Evolutionary conservation across 2,329 filamentous ascomycete species (phyloP).

Genomic region (Verticillium nonalfalfae): DNA sequence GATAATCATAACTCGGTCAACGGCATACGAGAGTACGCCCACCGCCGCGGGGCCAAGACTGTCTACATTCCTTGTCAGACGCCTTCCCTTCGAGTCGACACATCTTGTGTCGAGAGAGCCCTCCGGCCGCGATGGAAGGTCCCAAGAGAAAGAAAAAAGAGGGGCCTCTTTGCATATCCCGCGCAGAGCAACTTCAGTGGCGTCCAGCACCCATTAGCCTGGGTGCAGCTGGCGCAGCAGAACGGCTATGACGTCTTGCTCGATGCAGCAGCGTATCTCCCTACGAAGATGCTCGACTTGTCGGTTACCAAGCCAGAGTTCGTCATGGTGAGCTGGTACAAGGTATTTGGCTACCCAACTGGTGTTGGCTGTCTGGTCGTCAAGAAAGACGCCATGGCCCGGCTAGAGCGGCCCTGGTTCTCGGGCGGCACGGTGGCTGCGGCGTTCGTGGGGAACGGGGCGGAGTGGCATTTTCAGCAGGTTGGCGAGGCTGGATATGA

Average conservation of each 20-base stretch:
- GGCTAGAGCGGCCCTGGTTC: conserved; percentile 30
- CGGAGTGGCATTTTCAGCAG: conserved; percentile 23
- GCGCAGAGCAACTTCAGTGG: conserved; percentile 39
- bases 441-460: conserved; percentile 17
- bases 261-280: conserved; percentile 32
- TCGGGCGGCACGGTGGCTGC: conserved; percentile 29
- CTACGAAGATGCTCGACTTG: conserved; percentile 27
- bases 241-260: conserved; percentile 32
- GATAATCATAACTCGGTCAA: conserved; percentile 37
- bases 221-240: conserved; percentile 25
- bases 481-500: conserved; percentile 25
- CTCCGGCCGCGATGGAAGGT: conserved; percentile 10
- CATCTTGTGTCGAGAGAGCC: conserved; percentile 14
- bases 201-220: conserved; percentile 31
- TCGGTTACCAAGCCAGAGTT: conserved; percentile 27
- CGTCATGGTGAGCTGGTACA: conserved; percentile 32
- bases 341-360: conserved; percentile 33
- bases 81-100: conserved; percentile 21
- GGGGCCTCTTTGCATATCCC: conserved; percentile 35
- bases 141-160: conserved; percentile 12
- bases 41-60: conserved; percentile 14
- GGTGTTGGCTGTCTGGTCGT: conserved; percentile 32
- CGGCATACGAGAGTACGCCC: conserved; percentile 29
- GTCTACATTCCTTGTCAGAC: conserved; percentile 21
- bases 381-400: conserved; percentile 20